Conservation (phyloP, 352 stramenopile species). For the Pythium inflatum region DNA sequence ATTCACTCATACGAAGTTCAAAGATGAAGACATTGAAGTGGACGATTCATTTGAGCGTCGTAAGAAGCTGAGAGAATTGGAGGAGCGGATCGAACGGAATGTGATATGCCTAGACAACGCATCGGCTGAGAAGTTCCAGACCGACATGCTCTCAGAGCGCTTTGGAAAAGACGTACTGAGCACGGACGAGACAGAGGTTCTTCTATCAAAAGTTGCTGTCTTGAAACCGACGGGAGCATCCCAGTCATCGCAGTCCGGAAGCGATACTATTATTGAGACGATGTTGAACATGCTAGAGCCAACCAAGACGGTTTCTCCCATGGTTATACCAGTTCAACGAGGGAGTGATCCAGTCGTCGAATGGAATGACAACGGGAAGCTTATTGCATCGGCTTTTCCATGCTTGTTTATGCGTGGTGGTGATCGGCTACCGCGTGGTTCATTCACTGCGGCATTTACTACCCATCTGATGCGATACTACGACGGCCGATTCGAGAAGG, state of each 20-base stretch:
- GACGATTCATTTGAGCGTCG: background rate
- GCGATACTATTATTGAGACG: background rate
- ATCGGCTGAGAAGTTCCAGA: background rate
- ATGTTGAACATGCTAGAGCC: background rate
- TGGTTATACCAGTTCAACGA: constrained; percentile 5
- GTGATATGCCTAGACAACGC: background rate
- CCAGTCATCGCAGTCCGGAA: no score
- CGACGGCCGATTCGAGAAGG: constrained; percentile 21
- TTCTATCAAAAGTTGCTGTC: background rate
- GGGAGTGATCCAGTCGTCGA: constrained; percentile 7
- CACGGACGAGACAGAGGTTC: background rate
- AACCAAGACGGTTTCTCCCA: no score
- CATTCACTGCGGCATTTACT: background rate
- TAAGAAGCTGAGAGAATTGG: background rate
- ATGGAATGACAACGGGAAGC: constrained; percentile 11
- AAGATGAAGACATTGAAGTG: background rate
- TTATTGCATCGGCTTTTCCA: constrained; percentile 12
- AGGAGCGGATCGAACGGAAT: background rate
- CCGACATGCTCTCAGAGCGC: background rate
- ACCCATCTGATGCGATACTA: constrained; percentile 17
- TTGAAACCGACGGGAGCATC: background rate
- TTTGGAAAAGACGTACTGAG: background rate
- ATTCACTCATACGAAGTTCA: background rate
- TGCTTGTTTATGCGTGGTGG: constrained; percentile 14
- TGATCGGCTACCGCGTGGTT: background rate